These are phyloP conservation scores for Pistacia vera DNA, from an alignment of 345 rosid species.

Conservation along the genomic window DNA sequence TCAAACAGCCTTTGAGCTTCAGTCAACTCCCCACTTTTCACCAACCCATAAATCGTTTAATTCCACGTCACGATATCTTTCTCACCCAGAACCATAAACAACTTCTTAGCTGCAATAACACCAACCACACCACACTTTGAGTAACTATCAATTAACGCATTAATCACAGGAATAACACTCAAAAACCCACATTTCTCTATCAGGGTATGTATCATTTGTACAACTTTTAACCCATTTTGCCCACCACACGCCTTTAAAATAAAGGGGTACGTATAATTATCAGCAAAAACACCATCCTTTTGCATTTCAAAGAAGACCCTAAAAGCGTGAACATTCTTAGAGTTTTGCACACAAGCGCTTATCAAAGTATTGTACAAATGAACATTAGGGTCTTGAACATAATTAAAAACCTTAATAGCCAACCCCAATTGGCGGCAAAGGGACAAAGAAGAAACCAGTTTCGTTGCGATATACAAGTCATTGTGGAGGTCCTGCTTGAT, in stretches of 20 bases:
- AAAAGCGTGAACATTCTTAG: constrained; percentile 56
- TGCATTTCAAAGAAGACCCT: constrained; percentile 67
- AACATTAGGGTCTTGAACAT: constrained; percentile 50
- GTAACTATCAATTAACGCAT: constrained; percentile 80
- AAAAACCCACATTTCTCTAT: constrained; percentile 70
- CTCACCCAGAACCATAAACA: constrained; percentile 55
- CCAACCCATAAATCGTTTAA: constrained; percentile 66
- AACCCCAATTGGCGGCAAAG: constrained; percentile 56
- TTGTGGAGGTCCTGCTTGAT: constrained; percentile 58
- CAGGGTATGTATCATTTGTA: constrained; percentile 72
- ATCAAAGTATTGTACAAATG: constrained; percentile 72
- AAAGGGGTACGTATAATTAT: constrained; percentile 83
- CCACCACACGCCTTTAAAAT: constrained; percentile 73
- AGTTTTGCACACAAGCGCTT: constrained; percentile 62
- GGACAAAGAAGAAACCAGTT: constrained; percentile 70
- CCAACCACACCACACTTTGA: constrained; percentile 70
- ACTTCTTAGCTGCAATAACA: constrained; percentile 57
- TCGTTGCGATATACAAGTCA: constrained; percentile 63
- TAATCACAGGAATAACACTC: constrained; percentile 76
- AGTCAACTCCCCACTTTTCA: constrained; percentile 51
- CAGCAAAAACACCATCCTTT: constrained; percentile 49
- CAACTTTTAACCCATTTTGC: constrained; percentile 47
- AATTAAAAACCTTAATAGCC: constrained; percentile 66
- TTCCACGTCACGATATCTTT: constrained; percentile 86
- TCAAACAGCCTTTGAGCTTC: constrained; percentile 70